Evolutionary conservation across 2,329 filamentous ascomycete species (phyloP), one percentile per base, ranked within the genome.

Genomic region (Aspergillus tanneri): DNA sequence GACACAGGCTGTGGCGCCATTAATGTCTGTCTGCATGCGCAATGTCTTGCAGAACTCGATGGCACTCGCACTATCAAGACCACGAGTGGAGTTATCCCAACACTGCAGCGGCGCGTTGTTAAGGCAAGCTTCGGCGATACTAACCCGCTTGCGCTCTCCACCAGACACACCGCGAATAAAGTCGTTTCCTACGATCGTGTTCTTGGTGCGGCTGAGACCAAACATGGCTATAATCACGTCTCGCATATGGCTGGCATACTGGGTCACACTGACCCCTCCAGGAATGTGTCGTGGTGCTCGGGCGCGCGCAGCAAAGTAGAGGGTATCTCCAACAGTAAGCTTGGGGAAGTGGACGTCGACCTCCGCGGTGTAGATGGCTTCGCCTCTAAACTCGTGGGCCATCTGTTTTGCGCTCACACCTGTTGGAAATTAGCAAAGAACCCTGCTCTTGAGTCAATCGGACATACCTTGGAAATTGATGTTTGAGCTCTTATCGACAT

Each of bases 331-430:
- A 5, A 47, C 45, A n/a, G 45, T 34, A 14, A 47, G 45, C 23
- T 23, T 41, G 12, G 45, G 45, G 38, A 30, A 46, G 21, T 46
- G 43, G 14, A 28, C 35, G n/a, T 46, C 43, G 21, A 46, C 25
- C 35, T 46, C 43, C 9, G 43, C 36, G n/a, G 86, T 88, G 72
- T 91, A 91, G 64, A 91, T 89, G 50, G 85, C 85, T 68, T 92
- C 87, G 53, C 88, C 87, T 51, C 81, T 72, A 9, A 52, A 46
- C 18, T 38, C 18, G 9, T 19, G n/a, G 16, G 43, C 22, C 43
- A 45, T 45, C 24, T 38, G 43, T 18, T 22, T 45, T 4, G 43
- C n/a, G 18, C 27, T 43, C 16, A 43, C 40, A 35, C 52, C 52
- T 21, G 14, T 8, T 16, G 8, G 14, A 14, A n/a, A 19, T 28